phyloP scores from a whole-genome alignment of 257 asterid species.

The Nicotiana undulata region DNA sequence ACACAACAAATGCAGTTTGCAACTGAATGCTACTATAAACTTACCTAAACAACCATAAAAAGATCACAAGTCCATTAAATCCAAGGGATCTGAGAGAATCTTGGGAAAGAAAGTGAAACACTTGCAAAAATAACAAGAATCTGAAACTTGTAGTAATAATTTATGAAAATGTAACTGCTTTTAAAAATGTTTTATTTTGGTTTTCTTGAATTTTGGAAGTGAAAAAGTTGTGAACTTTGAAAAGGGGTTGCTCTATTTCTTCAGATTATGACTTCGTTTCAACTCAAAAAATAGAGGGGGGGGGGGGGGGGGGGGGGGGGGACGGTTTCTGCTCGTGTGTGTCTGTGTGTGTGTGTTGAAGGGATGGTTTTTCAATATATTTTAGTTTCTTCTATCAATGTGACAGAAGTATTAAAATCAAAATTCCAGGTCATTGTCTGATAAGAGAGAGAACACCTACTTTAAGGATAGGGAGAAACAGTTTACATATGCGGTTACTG shows the following conservation, averaged over 20 bases:
- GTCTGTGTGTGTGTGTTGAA: neutral
- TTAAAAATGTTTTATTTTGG: neutral
- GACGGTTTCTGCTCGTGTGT: neutral
- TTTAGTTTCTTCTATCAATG: neutral
- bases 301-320: neutral
- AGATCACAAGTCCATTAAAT: slow-evolving; percentile 30
- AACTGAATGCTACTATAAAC: neutral
- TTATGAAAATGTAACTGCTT: neutral
- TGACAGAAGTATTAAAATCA: slow-evolving; percentile 19
- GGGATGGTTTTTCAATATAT: neutral
- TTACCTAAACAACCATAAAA: slow-evolving; percentile 22
- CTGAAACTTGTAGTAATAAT: neutral
- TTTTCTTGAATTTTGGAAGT: neutral
- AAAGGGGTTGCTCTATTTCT: slow-evolving; percentile 4
- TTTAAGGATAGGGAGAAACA: neutral
- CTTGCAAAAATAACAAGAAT: neutral
- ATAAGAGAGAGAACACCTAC: neutral
- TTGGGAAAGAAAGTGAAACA: neutral
- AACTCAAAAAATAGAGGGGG: neutral
- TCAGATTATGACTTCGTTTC: neutral
- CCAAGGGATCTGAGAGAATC: slow-evolving; percentile 30
- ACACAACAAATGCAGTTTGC: slow-evolving; percentile 3
- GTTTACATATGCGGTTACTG: too few species aligned
- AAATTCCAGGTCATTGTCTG: slow-evolving; percentile 19
- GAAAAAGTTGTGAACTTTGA: neutral